Evolutionary conservation across 2,329 filamentous ascomycete species (phyloP).

Genomic region (Sporothrix mexicana): DNA sequence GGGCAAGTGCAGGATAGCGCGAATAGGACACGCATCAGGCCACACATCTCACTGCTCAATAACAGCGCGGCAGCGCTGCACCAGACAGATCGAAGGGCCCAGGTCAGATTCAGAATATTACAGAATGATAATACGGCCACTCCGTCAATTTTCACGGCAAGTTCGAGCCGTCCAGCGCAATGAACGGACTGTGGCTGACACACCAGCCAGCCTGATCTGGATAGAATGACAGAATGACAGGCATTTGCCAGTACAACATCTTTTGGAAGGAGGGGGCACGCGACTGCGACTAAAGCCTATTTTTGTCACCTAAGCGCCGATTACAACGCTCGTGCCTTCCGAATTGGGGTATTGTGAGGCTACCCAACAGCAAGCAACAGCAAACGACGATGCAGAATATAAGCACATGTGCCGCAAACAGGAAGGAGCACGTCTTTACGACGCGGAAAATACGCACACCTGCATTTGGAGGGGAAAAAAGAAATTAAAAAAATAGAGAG

Average conservation of each 20-base stretch:
- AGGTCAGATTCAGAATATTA: too few species aligned
- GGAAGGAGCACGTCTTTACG: neutral
- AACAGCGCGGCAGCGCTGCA: neutral
- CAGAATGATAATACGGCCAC: neutral
- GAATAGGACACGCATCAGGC: conserved; percentile 18
- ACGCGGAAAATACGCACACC: neutral
- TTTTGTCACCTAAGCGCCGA: conserved; percentile 27
- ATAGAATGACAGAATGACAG: neutral
- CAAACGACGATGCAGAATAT: conserved; percentile 2
- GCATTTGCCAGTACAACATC: neutral
- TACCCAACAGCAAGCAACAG: neutral
- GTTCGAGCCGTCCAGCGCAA: neutral
- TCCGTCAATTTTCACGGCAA: neutral
- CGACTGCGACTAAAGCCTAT: conserved; percentile 22
- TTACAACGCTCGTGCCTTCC: conserved; percentile 19
- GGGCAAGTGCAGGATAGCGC: conserved; percentile 18
- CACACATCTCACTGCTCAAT: neutral
- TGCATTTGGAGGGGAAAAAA: neutral
- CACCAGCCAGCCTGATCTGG: conserved; percentile 20
- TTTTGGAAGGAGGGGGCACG: conserved; percentile 18
- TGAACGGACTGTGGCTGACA: neutral
- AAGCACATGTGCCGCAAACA: neutral
- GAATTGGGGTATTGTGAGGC: neutral
- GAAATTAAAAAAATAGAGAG: neutral
- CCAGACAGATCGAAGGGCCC: neutral